Conservation (phyloP, 805 yeast species). For the Wickerhamomyces mucosus region DNA sequence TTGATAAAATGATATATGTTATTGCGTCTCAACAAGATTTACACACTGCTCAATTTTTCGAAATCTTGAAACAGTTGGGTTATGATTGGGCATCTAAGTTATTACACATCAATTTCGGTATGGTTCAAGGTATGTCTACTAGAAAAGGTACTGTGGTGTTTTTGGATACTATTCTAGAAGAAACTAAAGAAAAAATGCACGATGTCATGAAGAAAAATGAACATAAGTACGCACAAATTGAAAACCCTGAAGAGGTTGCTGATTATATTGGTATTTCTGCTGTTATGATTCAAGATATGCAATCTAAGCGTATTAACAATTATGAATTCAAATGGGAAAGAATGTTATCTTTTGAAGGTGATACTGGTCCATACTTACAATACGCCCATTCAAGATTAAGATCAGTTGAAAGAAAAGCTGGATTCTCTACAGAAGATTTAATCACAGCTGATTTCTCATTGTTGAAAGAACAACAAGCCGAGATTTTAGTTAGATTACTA, state of each 20-base stretch:
- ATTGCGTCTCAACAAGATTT: constrained; percentile 95
- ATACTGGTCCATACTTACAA: constrained; percentile 97
- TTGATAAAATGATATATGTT: constrained; percentile 94
- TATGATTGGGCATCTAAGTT: constrained; percentile 76
- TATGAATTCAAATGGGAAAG: constrained; percentile 97
- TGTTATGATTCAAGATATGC: constrained; percentile 99
- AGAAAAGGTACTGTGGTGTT: constrained; percentile 98
- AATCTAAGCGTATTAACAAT: constrained; percentile 91
- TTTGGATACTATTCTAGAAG: constrained; percentile 86
- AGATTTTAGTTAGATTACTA: constrained; percentile 61
- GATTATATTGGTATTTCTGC: constrained; percentile 95
- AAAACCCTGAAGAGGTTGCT: constrained; percentile 89
- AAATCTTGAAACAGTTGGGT: constrained; percentile 85
- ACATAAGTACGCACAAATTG: constrained; percentile 84
- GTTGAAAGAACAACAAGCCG: constrained; percentile 64
- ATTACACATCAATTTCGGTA: constrained; percentile 87
- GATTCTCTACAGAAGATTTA: constrained; percentile 32
- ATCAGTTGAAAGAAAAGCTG: constrained; percentile 85
- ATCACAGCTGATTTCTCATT: constrained; percentile 48
- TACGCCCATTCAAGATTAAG: constrained; percentile 96
- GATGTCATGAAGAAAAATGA: constrained; percentile 92
- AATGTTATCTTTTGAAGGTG: constrained; percentile 98
- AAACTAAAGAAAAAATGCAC: constrained; percentile 89
- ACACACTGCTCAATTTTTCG: constrained; percentile 89
- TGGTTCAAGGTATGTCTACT: constrained; percentile 98